Conservation (phyloP, 495 filamentous ascomycete species). For the Neurospora sp. region DNA sequence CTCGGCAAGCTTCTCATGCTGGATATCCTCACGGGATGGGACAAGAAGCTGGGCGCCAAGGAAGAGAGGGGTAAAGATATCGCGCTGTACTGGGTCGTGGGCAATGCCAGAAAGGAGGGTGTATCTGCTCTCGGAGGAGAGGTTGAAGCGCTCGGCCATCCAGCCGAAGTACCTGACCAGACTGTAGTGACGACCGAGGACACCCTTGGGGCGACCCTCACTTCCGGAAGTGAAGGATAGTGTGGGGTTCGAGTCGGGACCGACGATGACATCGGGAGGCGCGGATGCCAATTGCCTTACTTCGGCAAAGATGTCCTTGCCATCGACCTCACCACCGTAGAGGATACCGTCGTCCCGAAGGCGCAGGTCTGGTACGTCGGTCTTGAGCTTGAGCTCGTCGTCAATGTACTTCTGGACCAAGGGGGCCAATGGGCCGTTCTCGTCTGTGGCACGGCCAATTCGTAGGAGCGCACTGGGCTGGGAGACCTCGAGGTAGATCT, state of each 20-base stretch:
- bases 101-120: slow-evolving; percentile 79
- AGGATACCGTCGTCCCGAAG: slow-evolving; percentile 68
- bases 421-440: slow-evolving; percentile 60
- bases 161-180: slow-evolving; percentile 82
- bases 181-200: slow-evolving; percentile 79
- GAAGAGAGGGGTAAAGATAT: slow-evolving; percentile 92
- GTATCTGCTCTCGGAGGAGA: slow-evolving; percentile 67
- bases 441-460: slow-evolving; percentile 68
- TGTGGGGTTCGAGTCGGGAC: slow-evolving; percentile 80
- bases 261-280: slow-evolving; percentile 67
- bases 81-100: slow-evolving; percentile 85
- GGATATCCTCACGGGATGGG: slow-evolving; percentile 75
- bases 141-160: slow-evolving; percentile 78
- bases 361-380: slow-evolving; percentile 66
- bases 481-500: slow-evolving; percentile 85
- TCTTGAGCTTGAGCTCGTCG: slow-evolving; percentile 59
- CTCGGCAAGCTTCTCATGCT: slow-evolving; percentile 78
- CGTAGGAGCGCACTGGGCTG: slow-evolving; percentile 68
- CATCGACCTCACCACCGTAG: slow-evolving; percentile 53
- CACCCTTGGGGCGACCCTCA: slow-evolving; percentile 68
- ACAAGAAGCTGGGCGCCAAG: slow-evolving; percentile 74
- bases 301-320: slow-evolving; percentile 55
- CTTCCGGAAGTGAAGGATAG: slow-evolving; percentile 78
- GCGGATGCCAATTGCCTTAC: slow-evolving; percentile 42
- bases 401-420: slow-evolving; percentile 66